These are phyloP conservation scores for Melanogaster broomeanus DNA, from an alignment of 768 basidiomycete genomes.

Conservation along the genomic window DNA sequence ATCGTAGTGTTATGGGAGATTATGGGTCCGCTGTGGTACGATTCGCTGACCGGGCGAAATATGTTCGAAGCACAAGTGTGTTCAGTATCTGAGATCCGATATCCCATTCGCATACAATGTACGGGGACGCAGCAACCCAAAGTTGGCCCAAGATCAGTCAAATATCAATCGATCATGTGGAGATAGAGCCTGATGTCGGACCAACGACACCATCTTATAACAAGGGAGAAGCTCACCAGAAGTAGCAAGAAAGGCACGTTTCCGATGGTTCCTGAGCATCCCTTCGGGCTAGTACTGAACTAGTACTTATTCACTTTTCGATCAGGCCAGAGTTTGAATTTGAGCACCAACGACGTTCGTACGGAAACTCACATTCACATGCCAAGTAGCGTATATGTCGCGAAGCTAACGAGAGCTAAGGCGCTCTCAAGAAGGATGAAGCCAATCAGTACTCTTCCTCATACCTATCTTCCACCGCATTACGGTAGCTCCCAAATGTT, in stretches of 20 bases:
- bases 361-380: conserved; percentile 6
- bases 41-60: conserved; percentile 11
- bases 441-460: conserved; percentile 29
- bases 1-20: too few species aligned
- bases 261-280: conserved; percentile 4
- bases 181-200: conserved; percentile 10
- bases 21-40: too few species aligned
- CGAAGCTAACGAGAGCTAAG: neutral
- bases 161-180: too few species aligned
- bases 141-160: too few species aligned
- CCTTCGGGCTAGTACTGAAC: neutral
- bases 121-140: neutral
- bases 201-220: conserved; percentile 27
- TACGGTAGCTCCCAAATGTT: conserved; percentile 14
- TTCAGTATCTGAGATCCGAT: neutral
- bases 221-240: neutral
- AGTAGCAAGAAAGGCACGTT: neutral
- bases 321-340: neutral
- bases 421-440: neutral
- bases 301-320: neutral
- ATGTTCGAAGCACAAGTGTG: neutral
- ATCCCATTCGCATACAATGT: neutral
- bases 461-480: conserved; percentile 25
- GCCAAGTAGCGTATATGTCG: conserved; percentile 1
- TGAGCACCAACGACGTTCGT: neutral